Percentiles rank a stretch among this genome's conserved stretches.
Conservation (phyloP, 257 asterid species). For the Solanum megistacrolobum region DNA sequence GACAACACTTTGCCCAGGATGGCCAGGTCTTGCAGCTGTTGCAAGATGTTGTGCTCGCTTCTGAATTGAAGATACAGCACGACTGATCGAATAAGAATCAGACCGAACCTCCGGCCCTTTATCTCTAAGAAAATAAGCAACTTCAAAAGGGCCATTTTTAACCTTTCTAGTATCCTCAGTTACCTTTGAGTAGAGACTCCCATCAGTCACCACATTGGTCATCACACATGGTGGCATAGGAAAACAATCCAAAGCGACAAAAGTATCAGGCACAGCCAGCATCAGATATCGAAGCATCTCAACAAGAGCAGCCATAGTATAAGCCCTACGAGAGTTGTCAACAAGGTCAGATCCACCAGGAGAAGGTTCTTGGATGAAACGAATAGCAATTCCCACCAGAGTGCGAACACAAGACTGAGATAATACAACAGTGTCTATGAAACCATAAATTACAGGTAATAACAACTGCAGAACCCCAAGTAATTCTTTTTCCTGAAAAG, state of each 20-base stretch:
- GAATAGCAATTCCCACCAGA: constrained; percentile 62
- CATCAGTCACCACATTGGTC: constrained; percentile 57
- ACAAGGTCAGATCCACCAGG: constrained; percentile 99
- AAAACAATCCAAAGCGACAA: constrained; percentile 90
- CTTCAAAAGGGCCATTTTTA: constrained; percentile 46
- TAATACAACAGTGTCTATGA: constrained; percentile 76
- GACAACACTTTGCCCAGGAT: constrained; percentile 62
- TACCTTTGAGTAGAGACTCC: constrained; percentile 59
- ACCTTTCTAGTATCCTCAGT: constrained; percentile 58
- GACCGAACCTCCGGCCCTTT: constrained; percentile 42
- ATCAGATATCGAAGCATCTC: constrained; percentile 96
- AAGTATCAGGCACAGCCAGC: constrained; percentile 90
- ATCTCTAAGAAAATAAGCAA: constrained; percentile 37
- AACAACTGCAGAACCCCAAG: constrained; percentile 84
- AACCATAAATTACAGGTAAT: constrained; percentile 86
- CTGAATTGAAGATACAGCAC: constrained; percentile 75
- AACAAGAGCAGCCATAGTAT: constrained; percentile 83
- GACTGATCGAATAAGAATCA: constrained; percentile 51
- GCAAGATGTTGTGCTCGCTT: constrained; percentile 71
- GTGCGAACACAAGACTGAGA: constrained; percentile 87
- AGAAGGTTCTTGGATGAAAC: constrained; percentile 82
- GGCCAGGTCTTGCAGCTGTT: constrained; percentile 58
- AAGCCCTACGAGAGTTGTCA: constrained; percentile 87
- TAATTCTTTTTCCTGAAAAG: constrained; percentile 74
- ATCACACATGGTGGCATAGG: constrained; percentile 66